phyloP scores from a whole-genome alignment of 2,329 filamentous ascomycete genomes.

The Emydomyces testavorans region DNA sequence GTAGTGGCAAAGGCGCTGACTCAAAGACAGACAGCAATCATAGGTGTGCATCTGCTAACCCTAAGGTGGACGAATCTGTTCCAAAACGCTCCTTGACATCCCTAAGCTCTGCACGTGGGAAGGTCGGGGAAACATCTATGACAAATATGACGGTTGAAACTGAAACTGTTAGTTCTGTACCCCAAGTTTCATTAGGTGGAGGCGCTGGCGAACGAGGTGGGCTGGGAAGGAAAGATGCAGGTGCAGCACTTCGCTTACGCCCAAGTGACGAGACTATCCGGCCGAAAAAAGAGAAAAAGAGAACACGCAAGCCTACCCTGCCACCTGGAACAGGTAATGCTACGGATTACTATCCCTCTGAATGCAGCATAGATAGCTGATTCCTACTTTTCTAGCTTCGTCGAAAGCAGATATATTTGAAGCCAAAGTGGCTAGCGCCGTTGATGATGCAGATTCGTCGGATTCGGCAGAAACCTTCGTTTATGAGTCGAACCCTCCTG shows the following conservation, averaged over 20 bases:
- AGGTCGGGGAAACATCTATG: slow-evolving; percentile 60
- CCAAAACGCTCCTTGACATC: slow-evolving; percentile 58
- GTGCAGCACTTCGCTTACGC: slow-evolving; percentile 69
- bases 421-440: slow-evolving; percentile 87
- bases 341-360: not conserved
- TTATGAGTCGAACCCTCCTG: slow-evolving; percentile 87
- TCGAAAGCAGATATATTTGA: slow-evolving; percentile 98
- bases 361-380: not conserved
- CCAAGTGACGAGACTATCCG: slow-evolving; percentile 92
- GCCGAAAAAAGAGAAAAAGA: slow-evolving; percentile 87
- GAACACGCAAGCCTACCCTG: slow-evolving; percentile 57
- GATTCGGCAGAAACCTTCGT: slow-evolving; percentile 98
- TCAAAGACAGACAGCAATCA: slow-evolving; percentile 25
- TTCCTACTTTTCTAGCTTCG: slow-evolving; percentile 51
- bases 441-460: slow-evolving; percentile 90
- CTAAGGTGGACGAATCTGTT: slow-evolving; percentile 43
- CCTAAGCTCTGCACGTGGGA: slow-evolving; percentile 52
- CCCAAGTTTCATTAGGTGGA: slow-evolving; percentile 64
- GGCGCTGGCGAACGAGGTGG: slow-evolving; percentile 44
- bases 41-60: slow-evolving; percentile 30
- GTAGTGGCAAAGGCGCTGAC: slow-evolving; percentile 31
- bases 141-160: slow-evolving; percentile 96
- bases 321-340: slow-evolving; percentile 21
- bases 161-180: slow-evolving; percentile 84
- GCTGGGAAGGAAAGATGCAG: slow-evolving; percentile 51